Evolutionary conservation across 805 yeast genomes (phyloP).

Genomic region (Metschnikowia amazonensis): DNA sequence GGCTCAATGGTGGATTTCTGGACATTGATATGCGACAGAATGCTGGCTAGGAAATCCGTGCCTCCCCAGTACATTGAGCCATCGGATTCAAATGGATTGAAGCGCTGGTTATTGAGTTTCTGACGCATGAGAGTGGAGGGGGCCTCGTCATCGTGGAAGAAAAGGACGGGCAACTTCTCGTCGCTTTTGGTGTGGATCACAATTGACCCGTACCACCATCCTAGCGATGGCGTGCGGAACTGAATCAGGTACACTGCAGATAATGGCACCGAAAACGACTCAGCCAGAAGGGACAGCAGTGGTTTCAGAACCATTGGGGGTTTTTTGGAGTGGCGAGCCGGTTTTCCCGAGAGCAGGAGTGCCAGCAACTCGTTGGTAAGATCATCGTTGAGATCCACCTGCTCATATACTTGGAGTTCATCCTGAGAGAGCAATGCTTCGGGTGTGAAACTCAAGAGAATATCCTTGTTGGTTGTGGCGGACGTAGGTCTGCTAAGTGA

Average conservation of each 20-base stretch:
- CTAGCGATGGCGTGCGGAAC: constrained; percentile 75
- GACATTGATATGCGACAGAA: constrained; percentile 54
- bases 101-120: constrained; percentile 54
- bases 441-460: constrained; percentile 67
- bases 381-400: constrained; percentile 39
- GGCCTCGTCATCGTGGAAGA: constrained; percentile 88
- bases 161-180: constrained; percentile 73
- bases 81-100: constrained; percentile 66
- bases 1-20: constrained; percentile 71
- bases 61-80: constrained; percentile 87
- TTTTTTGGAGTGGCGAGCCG: constrained; percentile 2
- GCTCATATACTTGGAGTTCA: constrained; percentile 44
- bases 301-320: constrained; percentile 47
- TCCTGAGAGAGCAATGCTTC: constrained; percentile 44
- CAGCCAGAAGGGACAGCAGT: constrained; percentile 27
- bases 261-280: constrained; percentile 53
- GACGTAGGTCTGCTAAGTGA: constrained; percentile 56
- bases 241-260: constrained; percentile 72
- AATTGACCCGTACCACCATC: constrained; percentile 91
- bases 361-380: constrained; percentile 19
- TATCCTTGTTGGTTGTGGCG: constrained; percentile 45
- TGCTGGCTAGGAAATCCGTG: constrained; percentile 57
- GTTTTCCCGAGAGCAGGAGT: constrained; percentile 14
- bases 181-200: constrained; percentile 65
- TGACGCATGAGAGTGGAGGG: constrained; percentile 68